A percentile compares a stretch with the other conserved stretches of the same genome.
Conservation (phyloP, 1,284 basidiomycete genomes). For the Sparassis latifolia region DNA sequence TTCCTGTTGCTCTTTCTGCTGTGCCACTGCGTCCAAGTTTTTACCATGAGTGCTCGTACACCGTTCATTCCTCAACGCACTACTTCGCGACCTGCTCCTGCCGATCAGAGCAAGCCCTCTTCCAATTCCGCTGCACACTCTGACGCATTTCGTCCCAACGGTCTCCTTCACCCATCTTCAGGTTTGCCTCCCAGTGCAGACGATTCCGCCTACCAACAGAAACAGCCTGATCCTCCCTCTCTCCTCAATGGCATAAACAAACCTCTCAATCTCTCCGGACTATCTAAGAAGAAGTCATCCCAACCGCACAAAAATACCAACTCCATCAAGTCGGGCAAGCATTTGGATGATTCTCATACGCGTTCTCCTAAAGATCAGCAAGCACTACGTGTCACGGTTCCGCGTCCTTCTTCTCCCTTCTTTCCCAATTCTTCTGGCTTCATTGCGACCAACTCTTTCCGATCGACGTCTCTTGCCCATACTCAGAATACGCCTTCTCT, state of each 20-base stretch:
- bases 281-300: constrained; percentile 14
- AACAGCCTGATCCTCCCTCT: background rate
- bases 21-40: too few relatives aligned
- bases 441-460: constrained; percentile 13
- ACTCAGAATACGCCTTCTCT: constrained; percentile 10
- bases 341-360: constrained; percentile 10
- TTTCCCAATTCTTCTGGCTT: constrained; percentile 13
- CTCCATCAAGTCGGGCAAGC: constrained; percentile 9
- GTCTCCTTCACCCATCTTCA: background rate
- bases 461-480: constrained; percentile 9
- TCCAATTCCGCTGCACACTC: background rate
- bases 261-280: constrained; percentile 22
- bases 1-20: too few relatives aligned
- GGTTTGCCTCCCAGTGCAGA: background rate
- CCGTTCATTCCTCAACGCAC: constrained; percentile 15
- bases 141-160: constrained; percentile 7
- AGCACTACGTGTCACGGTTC: constrained; percentile 8
- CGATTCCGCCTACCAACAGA: background rate
- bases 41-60: constrained; percentile 17
- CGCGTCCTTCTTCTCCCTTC: constrained; percentile 18
- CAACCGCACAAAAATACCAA: background rate
- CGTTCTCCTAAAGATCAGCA: constrained; percentile 10
- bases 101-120: background rate
- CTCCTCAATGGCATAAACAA: constrained; percentile 14
- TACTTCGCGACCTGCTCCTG: constrained; percentile 1